Evolutionary conservation across 2,329 filamentous ascomycete species (phyloP).

Genomic region (Pestalotiopsis sp.): DNA sequence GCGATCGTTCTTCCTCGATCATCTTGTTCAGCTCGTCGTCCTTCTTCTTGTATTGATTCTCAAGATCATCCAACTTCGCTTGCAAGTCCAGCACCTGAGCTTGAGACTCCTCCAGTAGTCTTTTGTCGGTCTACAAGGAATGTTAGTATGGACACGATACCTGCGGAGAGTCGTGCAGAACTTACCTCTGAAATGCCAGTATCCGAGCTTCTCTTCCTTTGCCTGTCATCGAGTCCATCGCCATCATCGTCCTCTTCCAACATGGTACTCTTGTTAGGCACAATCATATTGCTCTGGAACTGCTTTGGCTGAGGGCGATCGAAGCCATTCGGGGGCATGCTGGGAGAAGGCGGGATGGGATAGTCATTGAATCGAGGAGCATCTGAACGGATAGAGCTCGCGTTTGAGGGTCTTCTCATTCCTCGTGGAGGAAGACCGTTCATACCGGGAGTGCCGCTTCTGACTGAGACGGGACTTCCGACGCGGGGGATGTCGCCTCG

Average conservation of each 20-base stretch:
- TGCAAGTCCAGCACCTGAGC: slow-evolving; percentile 74
- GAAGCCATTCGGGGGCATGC: slow-evolving; percentile 62
- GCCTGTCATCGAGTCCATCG: slow-evolving; percentile 52
- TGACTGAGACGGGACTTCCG: slow-evolving; percentile 68
- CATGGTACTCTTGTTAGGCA: slow-evolving; percentile 97
- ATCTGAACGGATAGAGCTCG: slow-evolving; percentile 58
- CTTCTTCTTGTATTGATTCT: slow-evolving; percentile 69
- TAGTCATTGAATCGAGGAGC: slow-evolving; percentile 42
- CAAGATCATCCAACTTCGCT: slow-evolving; percentile 71
- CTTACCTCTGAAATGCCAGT: slow-evolving; percentile 37
- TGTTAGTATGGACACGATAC: neutral
- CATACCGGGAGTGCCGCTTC: slow-evolving; percentile 64
- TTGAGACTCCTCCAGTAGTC: slow-evolving; percentile 78
- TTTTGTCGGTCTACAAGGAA: slow-evolving; percentile 60
- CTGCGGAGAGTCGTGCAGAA: neutral
- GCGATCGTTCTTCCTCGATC: slow-evolving; percentile 60
- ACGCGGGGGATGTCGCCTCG: slow-evolving; percentile 68
- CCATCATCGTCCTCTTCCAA: slow-evolving; percentile 90
- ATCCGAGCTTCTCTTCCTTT: slow-evolving; percentile 36
- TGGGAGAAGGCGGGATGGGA: slow-evolving; percentile 61
- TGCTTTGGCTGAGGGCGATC: slow-evolving; percentile 83
- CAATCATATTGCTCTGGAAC: slow-evolving; percentile 92
- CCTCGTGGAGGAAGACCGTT: slow-evolving; percentile 50
- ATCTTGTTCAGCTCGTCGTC: slow-evolving; percentile 68
- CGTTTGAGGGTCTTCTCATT: slow-evolving; percentile 61